Conservation (phyloP, 768 basidiomycete genomes). For the Lactifluus piperatus region DNA sequence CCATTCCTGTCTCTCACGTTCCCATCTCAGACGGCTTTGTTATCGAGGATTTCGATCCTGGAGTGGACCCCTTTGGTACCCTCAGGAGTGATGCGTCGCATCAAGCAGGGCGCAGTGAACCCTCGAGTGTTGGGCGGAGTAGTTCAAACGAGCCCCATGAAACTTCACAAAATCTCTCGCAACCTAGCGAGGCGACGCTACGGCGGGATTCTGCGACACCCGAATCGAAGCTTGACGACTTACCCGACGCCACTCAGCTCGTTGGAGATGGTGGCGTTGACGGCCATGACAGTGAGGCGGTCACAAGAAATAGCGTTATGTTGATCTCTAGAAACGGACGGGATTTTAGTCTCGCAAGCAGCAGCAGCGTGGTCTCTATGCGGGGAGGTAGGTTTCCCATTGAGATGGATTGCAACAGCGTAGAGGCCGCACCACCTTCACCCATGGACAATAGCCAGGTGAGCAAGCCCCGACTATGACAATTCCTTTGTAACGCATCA, state of each 20-base stretch:
- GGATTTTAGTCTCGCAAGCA: not conserved
- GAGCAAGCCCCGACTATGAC: not conserved
- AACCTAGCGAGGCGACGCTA: not conserved
- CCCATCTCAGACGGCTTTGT: slow-evolving; percentile 2
- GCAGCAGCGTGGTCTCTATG: not conserved
- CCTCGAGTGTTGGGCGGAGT: not conserved
- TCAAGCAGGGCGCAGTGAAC: not conserved
- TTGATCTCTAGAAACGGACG: slow-evolving; percentile 12
- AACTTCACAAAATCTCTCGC: not conserved
- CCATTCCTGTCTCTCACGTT: slow-evolving; percentile 5
- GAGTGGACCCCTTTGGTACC: slow-evolving; percentile 1
- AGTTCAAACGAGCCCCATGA: not conserved
- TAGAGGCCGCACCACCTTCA: slow-evolving; percentile 15
- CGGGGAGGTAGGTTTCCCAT: not conserved
- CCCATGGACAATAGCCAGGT: not conserved
- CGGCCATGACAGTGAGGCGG: not conserved
- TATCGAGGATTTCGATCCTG: not conserved
- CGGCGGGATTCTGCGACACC: not conserved
- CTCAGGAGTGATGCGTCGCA: not conserved
- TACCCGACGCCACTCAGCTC: not conserved
- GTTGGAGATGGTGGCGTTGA: not conserved
- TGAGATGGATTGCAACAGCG: slow-evolving; percentile 2
- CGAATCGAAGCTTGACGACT: not conserved
- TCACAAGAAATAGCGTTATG: not conserved
- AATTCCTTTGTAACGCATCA: too few relatives aligned